A percentile compares a stretch with the other conserved stretches of the same genome.
Evolutionary conservation across 768 basidiomycete genomes (phyloP).

Genomic region (Tulasnella sp.): DNA sequence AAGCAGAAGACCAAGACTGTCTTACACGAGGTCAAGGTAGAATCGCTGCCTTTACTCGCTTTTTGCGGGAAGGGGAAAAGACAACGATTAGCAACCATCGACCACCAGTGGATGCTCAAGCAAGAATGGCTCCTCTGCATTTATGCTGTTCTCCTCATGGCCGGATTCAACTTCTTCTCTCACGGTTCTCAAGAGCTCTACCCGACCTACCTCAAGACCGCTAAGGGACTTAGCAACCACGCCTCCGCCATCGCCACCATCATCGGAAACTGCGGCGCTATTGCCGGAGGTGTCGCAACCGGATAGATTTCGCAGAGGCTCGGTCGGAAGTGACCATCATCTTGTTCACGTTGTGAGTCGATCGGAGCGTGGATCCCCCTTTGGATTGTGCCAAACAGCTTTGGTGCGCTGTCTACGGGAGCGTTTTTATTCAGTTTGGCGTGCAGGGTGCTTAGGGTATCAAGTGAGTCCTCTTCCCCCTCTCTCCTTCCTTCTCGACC

Average conservation of each 20-base stretch:
- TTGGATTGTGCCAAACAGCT: conserved; percentile 72
- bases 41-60: background rate
- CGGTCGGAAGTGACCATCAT: conserved; percentile 79
- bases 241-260: conserved; percentile 69
- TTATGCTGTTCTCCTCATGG: conserved; percentile 64
- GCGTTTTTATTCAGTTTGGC: conserved; percentile 80
- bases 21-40: conserved; percentile 50
- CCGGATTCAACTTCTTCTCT: conserved; percentile 36
- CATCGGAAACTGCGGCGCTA: conserved; percentile 60
- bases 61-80: background rate
- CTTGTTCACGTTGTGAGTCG: conserved; percentile 47
- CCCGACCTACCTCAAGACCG: conserved; percentile 49
- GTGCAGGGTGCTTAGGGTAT: conserved; percentile 91
- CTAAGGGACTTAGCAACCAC: conserved; percentile 53
- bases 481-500: background rate
- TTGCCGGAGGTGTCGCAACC: conserved; percentile 60
- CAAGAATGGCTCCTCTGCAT: conserved; percentile 75
- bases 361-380: conserved; percentile 63
- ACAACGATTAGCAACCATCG: no score
- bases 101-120: conserved; percentile 54
- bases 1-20: conserved; percentile 39
- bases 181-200: conserved; percentile 74
- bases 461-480: conserved; percentile 36
- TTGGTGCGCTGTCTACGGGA: conserved; percentile 64
- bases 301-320: conserved; percentile 66